Conservation (phyloP, 352 stramenopile genomes). For the Pythium periplocum region DNA sequence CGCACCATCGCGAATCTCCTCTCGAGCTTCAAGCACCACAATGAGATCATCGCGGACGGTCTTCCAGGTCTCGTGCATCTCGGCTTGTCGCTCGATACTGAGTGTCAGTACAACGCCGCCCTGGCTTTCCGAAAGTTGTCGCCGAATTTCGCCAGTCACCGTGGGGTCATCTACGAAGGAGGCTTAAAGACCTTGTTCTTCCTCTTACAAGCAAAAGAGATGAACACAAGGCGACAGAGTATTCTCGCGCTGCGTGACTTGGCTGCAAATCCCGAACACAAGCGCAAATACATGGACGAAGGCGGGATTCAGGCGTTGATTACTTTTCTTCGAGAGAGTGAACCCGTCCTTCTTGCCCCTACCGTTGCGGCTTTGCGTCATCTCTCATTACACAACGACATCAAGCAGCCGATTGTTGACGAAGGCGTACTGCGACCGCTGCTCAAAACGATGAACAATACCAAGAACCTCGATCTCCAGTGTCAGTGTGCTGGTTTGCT, state of each 20-base stretch:
- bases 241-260: slow-evolving; percentile 88
- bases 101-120: slow-evolving; percentile 94
- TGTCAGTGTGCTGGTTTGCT: slow-evolving; percentile 92
- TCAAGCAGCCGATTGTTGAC: slow-evolving; percentile 87
- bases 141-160: slow-evolving; percentile 88
- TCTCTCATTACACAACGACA: slow-evolving; percentile 69
- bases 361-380: slow-evolving; percentile 89
- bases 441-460: slow-evolving; percentile 80
- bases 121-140: slow-evolving; percentile 94
- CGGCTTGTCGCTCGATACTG: slow-evolving; percentile 82
- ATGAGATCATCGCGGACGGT: slow-evolving; percentile 87
- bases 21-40: slow-evolving; percentile 90
- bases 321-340: slow-evolving; percentile 83
- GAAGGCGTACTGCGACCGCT: slow-evolving; percentile 77
- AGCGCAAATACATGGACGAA: slow-evolving; percentile 83
- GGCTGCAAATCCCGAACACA: slow-evolving; percentile 84
- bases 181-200: slow-evolving; percentile 91
- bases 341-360: slow-evolving; percentile 86
- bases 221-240: slow-evolving; percentile 90
- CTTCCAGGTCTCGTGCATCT: slow-evolving; percentile 89
- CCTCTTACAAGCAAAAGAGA: slow-evolving; percentile 86
- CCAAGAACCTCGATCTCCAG: slow-evolving; percentile 87
- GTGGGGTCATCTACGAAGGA: slow-evolving; percentile 78
- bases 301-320: slow-evolving; percentile 86
- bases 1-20: slow-evolving; percentile 93